These are phyloP conservation scores for Botrytis fabae DNA, from an alignment of 2,329 filamentous ascomycete genomes.

Conservation along the genomic window DNA sequence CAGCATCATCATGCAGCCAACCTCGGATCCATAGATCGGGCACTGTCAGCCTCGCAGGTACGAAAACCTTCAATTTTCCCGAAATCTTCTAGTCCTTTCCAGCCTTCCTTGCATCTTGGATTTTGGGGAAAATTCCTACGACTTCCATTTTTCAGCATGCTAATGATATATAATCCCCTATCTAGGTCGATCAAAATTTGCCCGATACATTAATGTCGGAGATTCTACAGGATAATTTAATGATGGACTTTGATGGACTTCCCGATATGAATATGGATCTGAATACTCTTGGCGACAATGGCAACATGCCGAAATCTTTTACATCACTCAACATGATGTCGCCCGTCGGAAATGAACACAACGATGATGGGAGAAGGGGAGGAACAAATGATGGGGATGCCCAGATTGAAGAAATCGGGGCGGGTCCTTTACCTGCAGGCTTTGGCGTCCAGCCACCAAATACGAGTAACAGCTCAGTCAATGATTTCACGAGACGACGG, in stretches of 20 bases:
- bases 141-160: neutral
- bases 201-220: conserved; percentile 40
- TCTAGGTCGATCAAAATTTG: conserved; percentile 28
- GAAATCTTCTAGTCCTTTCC: neutral
- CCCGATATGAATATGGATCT: conserved; percentile 47
- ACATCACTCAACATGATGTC: conserved; percentile 32
- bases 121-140: neutral
- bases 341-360: conserved; percentile 27
- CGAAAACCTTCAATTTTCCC: neutral
- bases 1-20: conserved; percentile 31
- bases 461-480: conserved; percentile 53
- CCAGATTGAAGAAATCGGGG: conserved; percentile 36
- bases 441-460: conserved; percentile 36
- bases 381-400: conserved; percentile 27
- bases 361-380: conserved; percentile 25
- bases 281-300: conserved; percentile 34
- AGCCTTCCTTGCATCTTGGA: neutral
- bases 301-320: conserved; percentile 35
- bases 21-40: conserved; percentile 24
- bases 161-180: conserved; percentile 14
- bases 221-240: conserved; percentile 49
- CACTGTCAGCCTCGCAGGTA: conserved; percentile 38
- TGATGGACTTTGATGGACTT: conserved; percentile 44
- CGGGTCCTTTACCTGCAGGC: conserved; percentile 38
- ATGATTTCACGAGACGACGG: conserved; percentile 64